These are phyloP conservation scores for Exophiala spinifera DNA, from an alignment of 2,329 filamentous ascomycete species.

Conservation along the genomic window DNA sequence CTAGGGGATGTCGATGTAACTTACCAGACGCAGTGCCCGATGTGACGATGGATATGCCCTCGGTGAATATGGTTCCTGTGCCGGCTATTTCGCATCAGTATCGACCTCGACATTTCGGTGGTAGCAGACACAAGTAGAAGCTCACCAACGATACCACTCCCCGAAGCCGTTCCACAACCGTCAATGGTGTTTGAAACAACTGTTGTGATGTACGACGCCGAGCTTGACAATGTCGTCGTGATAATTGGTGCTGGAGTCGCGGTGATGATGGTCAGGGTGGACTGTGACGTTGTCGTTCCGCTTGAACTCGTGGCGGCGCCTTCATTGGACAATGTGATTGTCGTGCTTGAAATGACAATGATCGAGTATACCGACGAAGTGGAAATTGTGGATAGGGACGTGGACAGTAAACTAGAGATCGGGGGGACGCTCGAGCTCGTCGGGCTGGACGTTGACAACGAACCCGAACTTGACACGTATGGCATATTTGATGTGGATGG, in stretches of 20 bases:
- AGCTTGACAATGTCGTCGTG: neutral
- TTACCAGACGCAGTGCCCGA: constrained; percentile 19
- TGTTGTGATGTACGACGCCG: constrained; percentile 11
- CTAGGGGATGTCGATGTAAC: neutral
- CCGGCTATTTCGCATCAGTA: constrained; percentile 9
- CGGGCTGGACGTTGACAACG: neutral
- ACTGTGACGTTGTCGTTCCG: neutral
- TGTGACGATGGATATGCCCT: constrained; percentile 2
- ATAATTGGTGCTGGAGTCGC: constrained; percentile 1
- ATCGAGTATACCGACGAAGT: constrained; percentile 6
- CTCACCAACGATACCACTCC: constrained; percentile 25
- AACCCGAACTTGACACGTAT: neutral
- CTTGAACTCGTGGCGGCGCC: neutral
- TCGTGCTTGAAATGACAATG: constrained; percentile 24
- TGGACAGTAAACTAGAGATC: too few species aligned
- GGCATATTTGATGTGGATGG: too few species aligned
- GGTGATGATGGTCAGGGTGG: constrained; percentile 18
- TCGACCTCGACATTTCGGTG: too few species aligned
- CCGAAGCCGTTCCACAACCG: constrained; percentile 24
- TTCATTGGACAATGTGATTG: constrained; percentile 14
- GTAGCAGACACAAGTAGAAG: too few species aligned
- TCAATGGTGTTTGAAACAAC: constrained; percentile 16
- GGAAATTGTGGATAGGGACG: too few species aligned
- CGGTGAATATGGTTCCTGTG: constrained; percentile 16
- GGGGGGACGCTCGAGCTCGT: neutral